A percentile compares a stretch with the other conserved stretches of the same genome.
These are phyloP conservation scores for Boletus bicolor DNA, from an alignment of 768 basidiomycete genomes.

Conservation along the genomic window DNA sequence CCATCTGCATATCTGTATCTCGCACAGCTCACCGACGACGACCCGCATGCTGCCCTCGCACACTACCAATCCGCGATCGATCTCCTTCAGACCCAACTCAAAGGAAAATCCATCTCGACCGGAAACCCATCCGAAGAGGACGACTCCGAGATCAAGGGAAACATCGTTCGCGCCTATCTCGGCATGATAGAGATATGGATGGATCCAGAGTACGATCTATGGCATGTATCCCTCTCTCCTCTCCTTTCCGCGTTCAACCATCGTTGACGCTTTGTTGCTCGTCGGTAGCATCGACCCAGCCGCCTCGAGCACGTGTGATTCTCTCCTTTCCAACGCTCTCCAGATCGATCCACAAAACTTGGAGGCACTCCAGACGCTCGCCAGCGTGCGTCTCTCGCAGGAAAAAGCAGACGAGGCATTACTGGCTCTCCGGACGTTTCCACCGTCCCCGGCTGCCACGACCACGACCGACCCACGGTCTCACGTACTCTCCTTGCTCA, in stretches of 20 bases:
- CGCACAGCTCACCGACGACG: conserved; percentile 77
- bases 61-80: conserved; percentile 83
- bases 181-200: conserved; percentile 97
- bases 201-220: conserved; percentile 85
- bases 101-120: conserved; percentile 61
- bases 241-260: not conserved
- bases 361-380: conserved; percentile 76
- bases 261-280: not conserved
- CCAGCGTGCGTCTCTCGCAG: conserved; percentile 88
- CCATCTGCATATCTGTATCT: conserved; percentile 86
- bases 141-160: conserved; percentile 55
- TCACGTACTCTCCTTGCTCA: conserved; percentile 34
- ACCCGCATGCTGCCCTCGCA: conserved; percentile 67
- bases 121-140: conserved; percentile 32
- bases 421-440: conserved; percentile 32
- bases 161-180: conserved; percentile 74
- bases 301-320: conserved; percentile 80
- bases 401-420: conserved; percentile 77
- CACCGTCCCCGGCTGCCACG: conserved; percentile 3
- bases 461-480: conserved; percentile 19
- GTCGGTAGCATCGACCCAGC: conserved; percentile 69
- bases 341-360: conserved; percentile 69
- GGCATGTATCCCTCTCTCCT: conserved; percentile 44
- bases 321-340: conserved; percentile 69
- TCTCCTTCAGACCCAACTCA: conserved; percentile 61